Base-by-base conservation (phyloP, 768 basidiomycete species). In the Russula ochroleuca region DNA sequence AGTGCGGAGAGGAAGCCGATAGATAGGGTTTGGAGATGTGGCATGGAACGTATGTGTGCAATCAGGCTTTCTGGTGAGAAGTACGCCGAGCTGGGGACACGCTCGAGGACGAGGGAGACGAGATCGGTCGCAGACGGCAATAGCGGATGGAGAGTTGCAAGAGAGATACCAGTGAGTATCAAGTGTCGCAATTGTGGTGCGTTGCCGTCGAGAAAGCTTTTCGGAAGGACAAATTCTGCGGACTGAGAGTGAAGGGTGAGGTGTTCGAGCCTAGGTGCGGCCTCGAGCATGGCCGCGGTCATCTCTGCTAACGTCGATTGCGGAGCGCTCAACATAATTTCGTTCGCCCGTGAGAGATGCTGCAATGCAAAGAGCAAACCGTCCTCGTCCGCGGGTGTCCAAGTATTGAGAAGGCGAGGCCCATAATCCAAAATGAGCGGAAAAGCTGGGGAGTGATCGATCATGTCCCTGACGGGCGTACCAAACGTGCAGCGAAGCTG, bases 391-490 rank as follows among this genome's bases (percentile, higher is more conserved):
- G 55, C 58, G 5, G 38, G 31, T 4, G 59, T 47, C 64, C 64
- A 65, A 1, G 41, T 52, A 14, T 50, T 43, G 49, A 61, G 48
- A 51, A 55, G 33, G 19, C 48, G 49, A 33, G 59, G 53, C 1
- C 48, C 48, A 35, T 65, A 65, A n/a, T 65, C 64, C 40, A 65
- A 23, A 23, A 61, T 40, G 25, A 65, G 64, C 25, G 59, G 59
- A 33, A 61, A 52, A 3, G 40, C 49, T 9, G 53, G 64, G 1
- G 38, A 61, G 25, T 61, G 48, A 25, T 21, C 11, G 2, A 61
- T 35, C 48, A 65, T 57, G 53, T 61, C 64, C 2, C 25, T 7
- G 10, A 65, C 59, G 5, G n/a, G 40, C 6, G 48, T 51, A 6
- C 54, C 38, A 19, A 61, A 61, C 40, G 64, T 65, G 35, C 64